Conservation (phyloP, 352 stramenopile genomes). For the Pythium pectinolyticum region DNA sequence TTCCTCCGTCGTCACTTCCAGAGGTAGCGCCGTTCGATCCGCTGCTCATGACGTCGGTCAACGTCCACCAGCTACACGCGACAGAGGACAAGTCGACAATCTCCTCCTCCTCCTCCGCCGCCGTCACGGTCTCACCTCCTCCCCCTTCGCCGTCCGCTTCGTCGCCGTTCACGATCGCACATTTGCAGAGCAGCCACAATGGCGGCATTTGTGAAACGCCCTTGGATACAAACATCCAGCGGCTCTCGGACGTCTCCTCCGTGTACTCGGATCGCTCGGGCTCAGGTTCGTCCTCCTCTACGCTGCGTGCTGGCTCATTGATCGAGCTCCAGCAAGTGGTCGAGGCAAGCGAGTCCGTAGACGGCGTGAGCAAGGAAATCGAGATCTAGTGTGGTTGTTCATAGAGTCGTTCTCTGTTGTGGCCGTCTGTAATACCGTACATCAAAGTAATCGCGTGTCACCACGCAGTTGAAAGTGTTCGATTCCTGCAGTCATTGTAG, state of each 20-base stretch:
- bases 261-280: slow-evolving; percentile 14
- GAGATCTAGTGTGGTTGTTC: slow-evolving; percentile 17
- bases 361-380: slow-evolving; percentile 24
- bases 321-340: slow-evolving; percentile 30
- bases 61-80: slow-evolving; percentile 8
- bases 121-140: background rate
- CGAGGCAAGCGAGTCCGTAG: slow-evolving; percentile 5
- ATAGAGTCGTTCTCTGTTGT: too few species aligned
- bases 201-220: slow-evolving; percentile 20
- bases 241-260: slow-evolving; percentile 23
- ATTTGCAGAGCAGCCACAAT: slow-evolving; percentile 19
- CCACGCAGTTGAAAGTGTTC: too few species aligned
- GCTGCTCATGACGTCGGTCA: slow-evolving; percentile 22
- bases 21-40: slow-evolving; percentile 16
- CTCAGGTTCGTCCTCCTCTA: too few species aligned
- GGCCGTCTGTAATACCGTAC: too few species aligned
- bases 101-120: too few species aligned
- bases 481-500: too few species aligned
- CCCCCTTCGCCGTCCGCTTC: background rate
- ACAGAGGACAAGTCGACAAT: slow-evolving; percentile 14
- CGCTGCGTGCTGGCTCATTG: slow-evolving; percentile 15
- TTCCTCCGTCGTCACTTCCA: slow-evolving; percentile 11
- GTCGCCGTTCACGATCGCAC: background rate
- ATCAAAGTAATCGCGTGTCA: too few species aligned
- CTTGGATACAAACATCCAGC: slow-evolving; percentile 10